Conservation (phyloP, 371 early-diverging fungal species). For the Sporodiniella umbellata region DNA sequence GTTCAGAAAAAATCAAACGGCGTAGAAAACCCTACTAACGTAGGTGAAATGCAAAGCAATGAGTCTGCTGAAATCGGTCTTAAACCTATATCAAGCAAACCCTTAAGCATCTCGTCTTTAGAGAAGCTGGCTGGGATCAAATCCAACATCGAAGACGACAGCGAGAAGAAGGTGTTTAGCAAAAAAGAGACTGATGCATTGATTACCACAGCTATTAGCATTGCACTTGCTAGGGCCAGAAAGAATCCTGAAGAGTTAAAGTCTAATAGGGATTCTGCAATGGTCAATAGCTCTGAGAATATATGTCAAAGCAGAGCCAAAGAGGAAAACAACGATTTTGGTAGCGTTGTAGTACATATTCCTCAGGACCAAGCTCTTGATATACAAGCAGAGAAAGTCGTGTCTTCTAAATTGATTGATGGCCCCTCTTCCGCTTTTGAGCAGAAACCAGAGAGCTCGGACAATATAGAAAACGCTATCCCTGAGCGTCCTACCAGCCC, state of each 20-base stretch:
- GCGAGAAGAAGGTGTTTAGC: slow-evolving; percentile 10
- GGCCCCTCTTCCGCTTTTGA: slow-evolving; percentile 9
- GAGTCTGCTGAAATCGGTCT: too few species aligned
- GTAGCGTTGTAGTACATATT: slow-evolving; percentile 3
- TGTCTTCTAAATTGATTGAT: background rate
- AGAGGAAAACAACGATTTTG: slow-evolving; percentile 1
- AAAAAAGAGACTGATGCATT: slow-evolving; percentile 33
- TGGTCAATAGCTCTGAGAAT: background rate
- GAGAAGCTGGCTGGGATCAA: too few species aligned
- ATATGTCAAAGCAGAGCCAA: background rate
- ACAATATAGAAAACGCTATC: slow-evolving; percentile 4
- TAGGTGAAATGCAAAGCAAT: too few species aligned
- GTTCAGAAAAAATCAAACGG: too few species aligned
- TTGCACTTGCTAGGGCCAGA: slow-evolving; percentile 19
- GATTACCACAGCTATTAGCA: slow-evolving; percentile 38
- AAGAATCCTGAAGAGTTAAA: background rate
- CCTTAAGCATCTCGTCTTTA: too few species aligned
- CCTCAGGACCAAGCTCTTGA: background rate
- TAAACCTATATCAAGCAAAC: too few species aligned
- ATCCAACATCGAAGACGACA: background rate
- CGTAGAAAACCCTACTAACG: background rate
- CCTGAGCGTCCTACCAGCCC: slow-evolving; percentile 29
- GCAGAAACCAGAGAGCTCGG: slow-evolving; percentile 9
- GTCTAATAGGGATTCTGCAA: background rate
- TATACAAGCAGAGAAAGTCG: background rate